A percentile compares a stretch with the other conserved stretches of the same genome.
phyloP scores from a whole-genome alignment of 2,329 filamentous ascomycete species.

The Clarireedia paspali region DNA sequence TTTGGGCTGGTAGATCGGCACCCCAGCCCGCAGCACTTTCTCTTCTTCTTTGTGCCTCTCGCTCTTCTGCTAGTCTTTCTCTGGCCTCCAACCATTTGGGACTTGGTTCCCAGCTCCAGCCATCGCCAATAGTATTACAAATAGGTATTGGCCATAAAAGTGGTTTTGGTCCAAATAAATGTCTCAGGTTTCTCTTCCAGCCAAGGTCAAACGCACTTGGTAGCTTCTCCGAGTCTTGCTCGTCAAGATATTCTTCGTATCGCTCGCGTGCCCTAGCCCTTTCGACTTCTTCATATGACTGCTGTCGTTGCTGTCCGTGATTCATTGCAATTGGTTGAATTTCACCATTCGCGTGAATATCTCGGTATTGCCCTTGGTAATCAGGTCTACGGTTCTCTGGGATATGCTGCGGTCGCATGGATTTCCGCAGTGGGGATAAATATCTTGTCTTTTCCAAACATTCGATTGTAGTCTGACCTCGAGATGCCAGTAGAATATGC shows the following conservation, averaged over 20 bases:
- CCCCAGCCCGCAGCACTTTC: conserved; percentile 66
- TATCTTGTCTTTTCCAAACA: conserved; percentile 94
- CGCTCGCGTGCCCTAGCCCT: conserved; percentile 56
- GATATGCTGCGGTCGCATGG: conserved; percentile 56
- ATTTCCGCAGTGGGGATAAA: conserved; percentile 67
- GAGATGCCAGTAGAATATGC: conserved; percentile 76
- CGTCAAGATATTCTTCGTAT: conserved; percentile 78
- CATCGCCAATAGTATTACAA: conserved; percentile 80
- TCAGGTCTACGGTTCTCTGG: conserved; percentile 41
- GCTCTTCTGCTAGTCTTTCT: conserved; percentile 51
- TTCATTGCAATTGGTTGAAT: conserved; percentile 14
- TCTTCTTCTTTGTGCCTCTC: conserved; percentile 52
- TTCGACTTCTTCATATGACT: conserved; percentile 46
- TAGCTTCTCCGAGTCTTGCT: conserved; percentile 78
- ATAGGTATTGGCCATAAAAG: conserved; percentile 74
- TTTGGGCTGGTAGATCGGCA: conserved; percentile 11
- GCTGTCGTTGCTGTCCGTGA: conserved; percentile 15
- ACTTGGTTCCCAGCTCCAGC: conserved; percentile 89
- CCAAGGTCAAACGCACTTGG: conserved; percentile 93
- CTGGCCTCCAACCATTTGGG: conserved; percentile 67
- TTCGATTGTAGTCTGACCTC: conserved; percentile 89
- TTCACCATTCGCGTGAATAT: conserved; percentile 35
- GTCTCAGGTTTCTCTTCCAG: conserved; percentile 66
- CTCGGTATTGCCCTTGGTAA: conserved; percentile 66
- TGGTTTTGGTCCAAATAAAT: conserved; percentile 71